Base-by-base conservation (phyloP, 352 stramenopile genomes). In the Blastocystis sp. region DNA sequence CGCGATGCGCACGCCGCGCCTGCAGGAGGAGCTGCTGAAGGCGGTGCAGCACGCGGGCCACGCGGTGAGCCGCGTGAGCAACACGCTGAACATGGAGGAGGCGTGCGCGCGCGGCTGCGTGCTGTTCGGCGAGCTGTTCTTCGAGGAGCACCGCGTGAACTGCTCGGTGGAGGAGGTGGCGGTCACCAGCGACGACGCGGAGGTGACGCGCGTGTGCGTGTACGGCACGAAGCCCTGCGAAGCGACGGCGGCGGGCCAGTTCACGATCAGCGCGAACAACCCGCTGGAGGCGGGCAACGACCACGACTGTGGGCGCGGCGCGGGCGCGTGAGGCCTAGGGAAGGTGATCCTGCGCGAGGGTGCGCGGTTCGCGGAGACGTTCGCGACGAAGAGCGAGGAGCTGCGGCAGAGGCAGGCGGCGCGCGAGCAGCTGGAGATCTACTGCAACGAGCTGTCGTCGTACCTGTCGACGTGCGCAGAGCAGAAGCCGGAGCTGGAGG, bases 91-190 rank as follows among this genome's bases (percentile, higher is more conserved):
- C 38, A 48, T 56, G 56, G 52, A 66, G 28, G 74, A 84, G 61
- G 74, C 74, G 1, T 84, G 74, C 48, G 48, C 74, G n/a, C 74
- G 74, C 66, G 74, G 74, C 19, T 84, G 74, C n/a, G 53, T 53
- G 59, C 53, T 84, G 74, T 84, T 84, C 48, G 74, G 52, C 28
- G 19, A 69, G 74, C 67, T 59, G 74, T 62, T 34, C 28, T 23
- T 40, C 21, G 60, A 48, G 74, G 74, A 84, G 74, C 67, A 70
- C n/a, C 21, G 21, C 53, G 34, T 84, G 17, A 28, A 11, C 14
- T 67, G 74, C 48, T 43, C 19, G 2, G 7, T 14, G 10, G 74
- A 69, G 40, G 17, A 69, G 17, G 74, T 84, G 52, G 2, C 19
- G 28, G 41, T 84, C 14, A 45, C 67, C 19, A 7, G 48, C 48